phyloP scores from a whole-genome alignment of 106 monocot species.

The Dioscorea dumetorum region DNA sequence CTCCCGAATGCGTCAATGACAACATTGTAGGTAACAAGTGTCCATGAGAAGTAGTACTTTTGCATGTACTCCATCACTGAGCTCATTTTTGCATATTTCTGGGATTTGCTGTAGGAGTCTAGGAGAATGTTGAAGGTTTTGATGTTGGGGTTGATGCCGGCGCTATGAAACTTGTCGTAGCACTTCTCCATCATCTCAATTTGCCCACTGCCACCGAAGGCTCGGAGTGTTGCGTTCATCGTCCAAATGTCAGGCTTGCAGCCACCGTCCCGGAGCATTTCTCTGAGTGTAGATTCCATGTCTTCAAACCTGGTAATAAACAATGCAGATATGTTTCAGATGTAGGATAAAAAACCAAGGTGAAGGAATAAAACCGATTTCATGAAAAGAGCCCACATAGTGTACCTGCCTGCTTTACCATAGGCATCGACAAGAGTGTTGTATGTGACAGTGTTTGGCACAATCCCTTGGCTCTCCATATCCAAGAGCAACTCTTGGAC shows the following conservation, averaged over 20 bases:
- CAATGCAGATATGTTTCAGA: not conserved
- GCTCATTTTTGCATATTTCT: conserved; percentile 85
- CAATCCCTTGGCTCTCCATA: conserved; percentile 55
- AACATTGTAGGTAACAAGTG: conserved; percentile 91
- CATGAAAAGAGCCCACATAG: too few species aligned
- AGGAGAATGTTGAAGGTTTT: conserved; percentile 97
- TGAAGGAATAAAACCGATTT: too few species aligned
- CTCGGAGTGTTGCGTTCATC: conserved; percentile 92
- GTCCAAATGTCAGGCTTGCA: conserved; percentile 98
- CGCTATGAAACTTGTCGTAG: conserved; percentile 83
- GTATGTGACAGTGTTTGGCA: conserved; percentile 77
- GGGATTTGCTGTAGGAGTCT: conserved; percentile 86
- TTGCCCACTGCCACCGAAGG: conserved; percentile 89
- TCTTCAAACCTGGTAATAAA: conserved; percentile 54
- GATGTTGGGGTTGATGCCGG: conserved; percentile 79
- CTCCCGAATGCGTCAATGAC: conserved; percentile 95
- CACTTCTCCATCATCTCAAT: conserved; percentile 94
- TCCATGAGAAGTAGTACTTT: conserved; percentile 90
- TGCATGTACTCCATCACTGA: conserved; percentile 99
- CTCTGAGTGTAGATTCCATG: conserved; percentile 75
- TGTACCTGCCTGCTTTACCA: conserved; percentile 86
- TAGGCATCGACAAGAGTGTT: conserved; percentile 95
- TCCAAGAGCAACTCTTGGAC: conserved; percentile 57
- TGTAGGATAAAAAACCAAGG: too few species aligned
- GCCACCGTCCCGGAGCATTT: conserved; percentile 57